These are phyloP conservation scores for Thozetella sp. DNA, from an alignment of 495 filamentous ascomycete genomes.

Conservation along the genomic window DNA sequence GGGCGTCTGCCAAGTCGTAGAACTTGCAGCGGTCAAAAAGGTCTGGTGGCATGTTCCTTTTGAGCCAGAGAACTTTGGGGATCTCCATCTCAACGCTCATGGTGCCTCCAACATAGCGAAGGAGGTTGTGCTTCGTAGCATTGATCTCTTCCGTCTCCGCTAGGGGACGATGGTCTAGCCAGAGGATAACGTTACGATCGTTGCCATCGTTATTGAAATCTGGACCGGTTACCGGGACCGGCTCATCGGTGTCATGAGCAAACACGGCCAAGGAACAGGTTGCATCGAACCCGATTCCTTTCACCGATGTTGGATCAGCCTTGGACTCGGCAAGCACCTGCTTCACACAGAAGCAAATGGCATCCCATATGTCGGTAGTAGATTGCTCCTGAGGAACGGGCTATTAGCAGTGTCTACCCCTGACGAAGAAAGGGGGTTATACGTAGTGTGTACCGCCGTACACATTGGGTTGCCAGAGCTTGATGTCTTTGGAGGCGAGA, in stretches of 20 bases:
- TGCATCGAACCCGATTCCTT: slow-evolving; percentile 94
- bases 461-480: slow-evolving; percentile 90
- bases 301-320: slow-evolving; percentile 70
- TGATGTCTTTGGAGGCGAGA: slow-evolving; percentile 86
- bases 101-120: slow-evolving; percentile 92
- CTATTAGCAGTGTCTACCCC: slow-evolving; percentile 8
- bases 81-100: slow-evolving; percentile 99
- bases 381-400: slow-evolving; percentile 82
- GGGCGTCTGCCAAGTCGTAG: slow-evolving; percentile 90
- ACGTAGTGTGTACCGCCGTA: slow-evolving; percentile 76
- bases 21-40: slow-evolving; percentile 92
- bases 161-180: slow-evolving; percentile 90
- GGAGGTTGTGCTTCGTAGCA: slow-evolving; percentile 85
- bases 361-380: slow-evolving; percentile 91
- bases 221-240: slow-evolving; percentile 84
- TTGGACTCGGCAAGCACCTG: slow-evolving; percentile 76
- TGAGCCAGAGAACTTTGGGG: slow-evolving; percentile 95
- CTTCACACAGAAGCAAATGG: slow-evolving; percentile 82
- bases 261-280: slow-evolving; percentile 96
- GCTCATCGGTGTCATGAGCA: slow-evolving; percentile 83
- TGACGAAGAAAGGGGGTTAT: slow-evolving; percentile 8
- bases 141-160: slow-evolving; percentile 92
- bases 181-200: slow-evolving; percentile 88
- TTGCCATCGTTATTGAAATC: slow-evolving; percentile 76
- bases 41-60: slow-evolving; percentile 95